Percentiles rank a stretch among this genome's conserved stretches.
These are phyloP conservation scores for Lentinula sp. DNA, from an alignment of 768 basidiomycete genomes.

Conservation along the genomic window DNA sequence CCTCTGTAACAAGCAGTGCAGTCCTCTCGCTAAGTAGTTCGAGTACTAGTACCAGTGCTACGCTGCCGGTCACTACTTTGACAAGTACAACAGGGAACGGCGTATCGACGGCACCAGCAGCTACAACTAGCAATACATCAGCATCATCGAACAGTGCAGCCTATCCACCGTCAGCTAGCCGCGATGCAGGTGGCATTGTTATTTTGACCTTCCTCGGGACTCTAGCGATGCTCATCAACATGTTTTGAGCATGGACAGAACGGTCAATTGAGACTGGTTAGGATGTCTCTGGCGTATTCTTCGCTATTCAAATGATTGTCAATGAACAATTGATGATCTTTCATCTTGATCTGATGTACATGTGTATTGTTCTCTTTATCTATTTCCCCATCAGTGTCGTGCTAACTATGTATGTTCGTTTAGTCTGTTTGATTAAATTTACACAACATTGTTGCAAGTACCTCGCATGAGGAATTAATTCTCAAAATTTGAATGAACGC, in stretches of 20 bases:
- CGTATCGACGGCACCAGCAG: neutral
- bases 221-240: neutral
- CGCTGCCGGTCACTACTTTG: neutral
- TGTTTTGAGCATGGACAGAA: neutral
- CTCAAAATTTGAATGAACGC: too few relatives aligned
- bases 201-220: neutral
- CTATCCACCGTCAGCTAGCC: neutral
- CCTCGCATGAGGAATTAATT: too few relatives aligned
- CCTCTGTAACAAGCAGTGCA: neutral
- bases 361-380: neutral
- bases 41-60: neutral
- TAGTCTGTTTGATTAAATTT: neutral
- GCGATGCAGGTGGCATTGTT: neutral
- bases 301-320: neutral
- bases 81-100: neutral
- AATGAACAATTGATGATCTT: too few relatives aligned
- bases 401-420: neutral
- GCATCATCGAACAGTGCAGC: neutral
- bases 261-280: neutral
- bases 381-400: neutral
- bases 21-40: neutral
- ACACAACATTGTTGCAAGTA: too few relatives aligned
- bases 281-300: neutral
- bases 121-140: neutral
- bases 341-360: neutral